Evolutionary conservation across 495 filamentous ascomycete genomes (phyloP).

Genomic region (Chlorociboria aeruginascens): DNA sequence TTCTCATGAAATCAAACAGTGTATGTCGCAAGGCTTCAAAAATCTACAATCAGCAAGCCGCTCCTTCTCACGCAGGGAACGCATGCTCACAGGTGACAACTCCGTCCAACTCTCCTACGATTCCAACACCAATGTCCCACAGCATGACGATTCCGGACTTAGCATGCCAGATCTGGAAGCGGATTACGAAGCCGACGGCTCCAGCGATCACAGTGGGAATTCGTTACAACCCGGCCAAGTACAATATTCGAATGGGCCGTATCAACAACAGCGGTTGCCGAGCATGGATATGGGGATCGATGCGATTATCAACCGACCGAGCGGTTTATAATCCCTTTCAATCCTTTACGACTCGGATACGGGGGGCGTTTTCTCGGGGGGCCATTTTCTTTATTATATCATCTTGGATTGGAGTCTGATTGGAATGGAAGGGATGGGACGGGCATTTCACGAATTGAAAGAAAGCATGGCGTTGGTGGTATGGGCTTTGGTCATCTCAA

Average conservation of each 20-base stretch:
- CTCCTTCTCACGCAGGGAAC: constrained; percentile 37
- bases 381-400: background rate
- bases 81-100: constrained; percentile 20
- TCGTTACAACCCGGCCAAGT: too few relatives aligned
- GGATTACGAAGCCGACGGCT: constrained; percentile 12
- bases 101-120: background rate
- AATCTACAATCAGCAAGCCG: constrained; percentile 43
- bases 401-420: background rate
- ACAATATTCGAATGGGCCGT: background rate
- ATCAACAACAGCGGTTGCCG: constrained; percentile 30
- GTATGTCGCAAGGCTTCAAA: constrained; percentile 46
- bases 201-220: background rate
- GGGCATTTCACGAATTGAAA: background rate
- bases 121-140: background rate
- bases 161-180: constrained; percentile 12
- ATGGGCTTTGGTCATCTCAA: background rate
- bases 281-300: constrained; percentile 46
- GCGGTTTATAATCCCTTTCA: background rate
- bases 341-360: background rate
- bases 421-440: background rate
- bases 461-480: background rate
- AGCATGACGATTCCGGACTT: constrained; percentile 10
- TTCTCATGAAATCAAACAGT: constrained; percentile 24
- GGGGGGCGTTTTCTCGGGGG: background rate
- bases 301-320: constrained; percentile 37